Evolutionary conservation across 2,329 filamentous ascomycete genomes (phyloP).

Genomic region (Beauveria varroae): DNA sequence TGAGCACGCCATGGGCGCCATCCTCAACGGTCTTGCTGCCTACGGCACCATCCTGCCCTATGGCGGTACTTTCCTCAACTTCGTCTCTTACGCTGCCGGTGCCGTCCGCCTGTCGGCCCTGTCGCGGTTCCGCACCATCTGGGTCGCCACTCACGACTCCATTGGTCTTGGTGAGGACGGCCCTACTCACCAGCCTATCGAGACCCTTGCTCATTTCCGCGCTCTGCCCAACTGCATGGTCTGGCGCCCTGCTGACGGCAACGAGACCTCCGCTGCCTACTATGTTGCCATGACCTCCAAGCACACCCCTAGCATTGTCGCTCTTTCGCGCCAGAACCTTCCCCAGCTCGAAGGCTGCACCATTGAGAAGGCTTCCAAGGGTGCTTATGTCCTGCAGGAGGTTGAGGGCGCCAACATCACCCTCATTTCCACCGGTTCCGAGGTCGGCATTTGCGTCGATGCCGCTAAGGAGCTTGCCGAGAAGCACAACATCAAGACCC

Average conservation of each 20-base stretch:
- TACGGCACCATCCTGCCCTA: conserved; percentile 95
- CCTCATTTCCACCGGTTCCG: conserved; percentile 89
- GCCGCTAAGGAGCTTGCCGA: conserved; percentile 86
- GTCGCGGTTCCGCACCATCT: conserved; percentile 84
- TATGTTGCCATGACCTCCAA: conserved; percentile 88
- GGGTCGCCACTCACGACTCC: conserved; percentile 96
- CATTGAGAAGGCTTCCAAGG: conserved; percentile 84
- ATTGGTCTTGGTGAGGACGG: conserved; percentile 99
- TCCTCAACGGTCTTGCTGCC: conserved; percentile 90
- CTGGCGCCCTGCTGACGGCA: conserved; percentile 96
- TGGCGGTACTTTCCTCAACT: conserved; percentile 97
- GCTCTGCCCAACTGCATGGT: conserved; percentile 99
- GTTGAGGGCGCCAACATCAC: conserved; percentile 78
- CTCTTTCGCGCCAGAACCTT: conserved; percentile 95
- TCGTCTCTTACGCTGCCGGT: conserved; percentile 95
- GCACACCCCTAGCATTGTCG: conserved; percentile 85
- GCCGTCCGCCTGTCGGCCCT: conserved; percentile 90
- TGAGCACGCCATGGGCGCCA: conserved; percentile 86
- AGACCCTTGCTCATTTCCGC: conserved; percentile 97
- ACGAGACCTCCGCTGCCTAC: conserved; percentile 97
- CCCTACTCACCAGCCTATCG: conserved; percentile 97
- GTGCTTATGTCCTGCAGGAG: conserved; percentile 87
- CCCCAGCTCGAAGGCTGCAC: conserved; percentile 94
- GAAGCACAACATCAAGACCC: conserved; percentile 78
- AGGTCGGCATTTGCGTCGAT: conserved; percentile 90